Conservation (phyloP, 2,329 filamentous ascomycete species). For the Esteya vermicola region DNA sequence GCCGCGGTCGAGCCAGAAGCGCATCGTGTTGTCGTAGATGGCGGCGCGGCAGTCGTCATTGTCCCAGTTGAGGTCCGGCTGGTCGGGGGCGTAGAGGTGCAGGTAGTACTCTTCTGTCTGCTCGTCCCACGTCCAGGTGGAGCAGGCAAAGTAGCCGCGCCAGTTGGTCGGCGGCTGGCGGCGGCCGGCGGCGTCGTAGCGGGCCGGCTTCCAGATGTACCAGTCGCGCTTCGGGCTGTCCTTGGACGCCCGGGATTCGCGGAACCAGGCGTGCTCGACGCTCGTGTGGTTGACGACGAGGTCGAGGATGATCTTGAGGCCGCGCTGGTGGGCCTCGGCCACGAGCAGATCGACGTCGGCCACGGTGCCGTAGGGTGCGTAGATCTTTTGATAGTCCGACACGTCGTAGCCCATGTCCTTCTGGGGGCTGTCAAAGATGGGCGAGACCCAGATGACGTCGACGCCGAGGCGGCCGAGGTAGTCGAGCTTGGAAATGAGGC, state of each 20-base stretch:
- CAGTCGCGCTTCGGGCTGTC: constrained; percentile 51
- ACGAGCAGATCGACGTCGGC: constrained; percentile 50
- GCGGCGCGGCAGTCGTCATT: constrained; percentile 53
- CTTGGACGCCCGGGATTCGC: constrained; percentile 46
- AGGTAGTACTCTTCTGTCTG: constrained; percentile 63
- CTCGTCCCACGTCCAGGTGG: constrained; percentile 59
- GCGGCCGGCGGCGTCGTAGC: constrained; percentile 38
- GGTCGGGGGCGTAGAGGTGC: constrained; percentile 55
- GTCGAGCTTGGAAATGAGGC: constrained; percentile 49
- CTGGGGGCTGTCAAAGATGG: constrained; percentile 38
- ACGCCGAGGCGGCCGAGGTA: constrained; percentile 48
- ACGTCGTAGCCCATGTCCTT: constrained; percentile 51
- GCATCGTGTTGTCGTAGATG: constrained; percentile 57
- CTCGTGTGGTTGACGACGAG: constrained; percentile 69
- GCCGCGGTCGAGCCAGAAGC: constrained; percentile 65
- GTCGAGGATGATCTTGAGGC: constrained; percentile 48
- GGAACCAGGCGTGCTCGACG: constrained; percentile 58
- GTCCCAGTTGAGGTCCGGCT: constrained; percentile 82
- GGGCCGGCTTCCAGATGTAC: constrained; percentile 19
- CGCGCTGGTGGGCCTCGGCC: constrained; percentile 40
- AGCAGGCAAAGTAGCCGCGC: constrained; percentile 45
- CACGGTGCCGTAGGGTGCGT: constrained; percentile 44
- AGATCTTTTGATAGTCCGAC: constrained; percentile 44
- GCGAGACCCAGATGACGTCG: constrained; percentile 45
- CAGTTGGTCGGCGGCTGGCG: constrained; percentile 65